Conservation (phyloP, 73 alveolate genomes). For the Tetrahymena malaccensis region DNA sequence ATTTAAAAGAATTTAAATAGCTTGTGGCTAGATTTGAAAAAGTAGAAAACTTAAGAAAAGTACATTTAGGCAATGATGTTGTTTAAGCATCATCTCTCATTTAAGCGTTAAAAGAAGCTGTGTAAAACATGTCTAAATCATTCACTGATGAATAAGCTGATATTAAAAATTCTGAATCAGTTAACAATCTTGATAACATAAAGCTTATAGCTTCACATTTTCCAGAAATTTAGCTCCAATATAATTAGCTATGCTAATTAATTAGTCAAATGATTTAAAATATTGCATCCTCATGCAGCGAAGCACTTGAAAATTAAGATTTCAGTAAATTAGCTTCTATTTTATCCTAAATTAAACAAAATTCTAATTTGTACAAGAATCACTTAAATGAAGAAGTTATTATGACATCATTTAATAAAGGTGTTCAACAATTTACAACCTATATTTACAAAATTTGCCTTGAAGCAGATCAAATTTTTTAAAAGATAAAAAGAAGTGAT, state of each 20-base stretch:
- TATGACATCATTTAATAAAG: no score
- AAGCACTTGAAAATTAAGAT: not conserved
- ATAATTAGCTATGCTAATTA: not conserved
- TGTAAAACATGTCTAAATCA: not conserved
- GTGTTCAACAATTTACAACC: not conserved
- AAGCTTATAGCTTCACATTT: not conserved
- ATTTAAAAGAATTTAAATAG: not conserved
- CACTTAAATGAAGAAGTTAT: not conserved
- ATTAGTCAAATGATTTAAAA: not conserved
- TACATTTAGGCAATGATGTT: not conserved
- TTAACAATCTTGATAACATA: not conserved
- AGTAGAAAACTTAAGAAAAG: not conserved
- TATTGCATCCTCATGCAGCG: not conserved
- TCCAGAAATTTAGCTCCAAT: not conserved
- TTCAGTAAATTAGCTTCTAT: not conserved
- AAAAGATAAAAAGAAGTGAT: not conserved
- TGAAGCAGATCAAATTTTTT: not conserved
- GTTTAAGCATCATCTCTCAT: not conserved
- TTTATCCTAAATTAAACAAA: not conserved
- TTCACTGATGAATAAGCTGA: not conserved
- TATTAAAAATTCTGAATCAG: not conserved
- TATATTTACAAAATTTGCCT: not conserved
- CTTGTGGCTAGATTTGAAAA: not conserved
- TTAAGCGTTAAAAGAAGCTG: not conserved
- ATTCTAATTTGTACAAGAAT: not conserved